Evolutionary conservation across 2,329 filamentous ascomycete genomes (phyloP).

Genomic region (Trichophyton benhamiae): DNA sequence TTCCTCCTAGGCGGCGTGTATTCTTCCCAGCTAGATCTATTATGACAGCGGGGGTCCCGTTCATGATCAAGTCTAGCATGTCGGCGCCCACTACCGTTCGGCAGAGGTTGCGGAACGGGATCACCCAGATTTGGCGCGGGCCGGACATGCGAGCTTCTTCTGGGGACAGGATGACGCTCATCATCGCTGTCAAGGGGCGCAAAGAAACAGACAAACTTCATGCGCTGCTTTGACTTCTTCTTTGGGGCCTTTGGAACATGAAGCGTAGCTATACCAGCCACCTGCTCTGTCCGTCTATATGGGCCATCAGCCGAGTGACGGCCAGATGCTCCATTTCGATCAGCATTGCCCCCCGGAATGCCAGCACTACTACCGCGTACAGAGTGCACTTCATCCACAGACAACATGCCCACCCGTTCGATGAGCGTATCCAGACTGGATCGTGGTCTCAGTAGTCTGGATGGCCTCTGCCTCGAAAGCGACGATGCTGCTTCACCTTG

Average conservation of each 20-base stretch:
- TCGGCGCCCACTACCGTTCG: not conserved
- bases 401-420: constrained; percentile 63
- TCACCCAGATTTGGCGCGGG: not conserved
- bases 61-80: not conserved
- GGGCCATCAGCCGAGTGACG: not conserved
- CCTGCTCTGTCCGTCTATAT: not conserved
- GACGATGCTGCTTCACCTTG: constrained; percentile 44
- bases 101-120: not conserved
- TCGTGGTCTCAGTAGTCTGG: constrained; percentile 50
- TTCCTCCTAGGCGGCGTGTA: not conserved
- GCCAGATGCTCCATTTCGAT: not conserved
- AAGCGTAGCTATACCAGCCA: not conserved
- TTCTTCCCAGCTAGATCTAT: not conserved
- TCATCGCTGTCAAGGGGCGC: constrained; percentile 22
- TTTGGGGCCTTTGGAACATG: not conserved
- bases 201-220: constrained; percentile 26
- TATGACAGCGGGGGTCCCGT: not conserved
- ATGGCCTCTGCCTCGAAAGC: constrained; percentile 35
- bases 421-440: constrained; percentile 80
- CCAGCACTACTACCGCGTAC: not conserved
- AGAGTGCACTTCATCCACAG: constrained; percentile 38
- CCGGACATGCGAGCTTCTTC: not conserved
- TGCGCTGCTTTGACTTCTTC: constrained; percentile 16
- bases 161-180: not conserved
- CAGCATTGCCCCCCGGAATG: not conserved